These are phyloP conservation scores for Macrophomina tecta DNA, from an alignment of 2,329 filamentous ascomycete genomes.

Conservation along the genomic window DNA sequence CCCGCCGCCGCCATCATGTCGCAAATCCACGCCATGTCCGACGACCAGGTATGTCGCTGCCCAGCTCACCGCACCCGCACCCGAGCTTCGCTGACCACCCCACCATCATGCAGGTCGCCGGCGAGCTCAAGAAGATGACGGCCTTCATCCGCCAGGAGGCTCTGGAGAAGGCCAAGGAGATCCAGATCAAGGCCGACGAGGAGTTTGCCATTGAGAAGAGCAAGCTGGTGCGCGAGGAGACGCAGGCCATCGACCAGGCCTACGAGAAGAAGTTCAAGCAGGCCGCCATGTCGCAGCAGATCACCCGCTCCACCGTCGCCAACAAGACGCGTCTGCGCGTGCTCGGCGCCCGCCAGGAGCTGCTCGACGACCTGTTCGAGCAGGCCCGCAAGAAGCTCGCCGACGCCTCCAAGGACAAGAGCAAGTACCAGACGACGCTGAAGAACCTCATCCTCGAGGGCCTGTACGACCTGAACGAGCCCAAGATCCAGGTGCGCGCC, in stretches of 20 bases:
- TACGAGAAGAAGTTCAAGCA: conserved; percentile 99
- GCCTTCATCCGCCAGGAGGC: conserved; percentile 99
- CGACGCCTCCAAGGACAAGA: conserved; percentile 70
- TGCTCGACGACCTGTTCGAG: conserved; percentile 90
- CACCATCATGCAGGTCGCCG: conserved; percentile 72
- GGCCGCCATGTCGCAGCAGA: conserved; percentile 97
- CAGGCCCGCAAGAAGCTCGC: conserved; percentile 74
- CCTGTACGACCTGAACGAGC: conserved; percentile 85
- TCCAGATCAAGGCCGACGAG: conserved; percentile 97
- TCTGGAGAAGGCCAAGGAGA: conserved; percentile 94
- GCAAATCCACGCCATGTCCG: conserved; percentile 91
- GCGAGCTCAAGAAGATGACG: conserved; percentile 99
- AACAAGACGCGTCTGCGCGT: conserved; percentile 96
- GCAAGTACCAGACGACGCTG: conserved; percentile 76
- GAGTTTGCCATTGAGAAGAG: conserved; percentile 99
- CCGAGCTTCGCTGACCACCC: conserved; percentile 34
- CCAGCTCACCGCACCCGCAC: conserved; percentile 29
- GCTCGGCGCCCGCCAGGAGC: conserved; percentile 83
- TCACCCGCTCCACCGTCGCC: conserved; percentile 91
- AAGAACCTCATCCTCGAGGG: conserved; percentile 88
- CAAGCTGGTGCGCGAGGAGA: conserved; percentile 96
- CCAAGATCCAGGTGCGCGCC: conserved; percentile 74
- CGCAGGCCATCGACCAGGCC: conserved; percentile 83
- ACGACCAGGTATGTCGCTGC: conserved; percentile 78
- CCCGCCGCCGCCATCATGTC: conserved; percentile 72